These are phyloP conservation scores for Setaria viridis DNA, from an alignment of 202 grass and related monocot genomes.

Conservation along the genomic window DNA sequence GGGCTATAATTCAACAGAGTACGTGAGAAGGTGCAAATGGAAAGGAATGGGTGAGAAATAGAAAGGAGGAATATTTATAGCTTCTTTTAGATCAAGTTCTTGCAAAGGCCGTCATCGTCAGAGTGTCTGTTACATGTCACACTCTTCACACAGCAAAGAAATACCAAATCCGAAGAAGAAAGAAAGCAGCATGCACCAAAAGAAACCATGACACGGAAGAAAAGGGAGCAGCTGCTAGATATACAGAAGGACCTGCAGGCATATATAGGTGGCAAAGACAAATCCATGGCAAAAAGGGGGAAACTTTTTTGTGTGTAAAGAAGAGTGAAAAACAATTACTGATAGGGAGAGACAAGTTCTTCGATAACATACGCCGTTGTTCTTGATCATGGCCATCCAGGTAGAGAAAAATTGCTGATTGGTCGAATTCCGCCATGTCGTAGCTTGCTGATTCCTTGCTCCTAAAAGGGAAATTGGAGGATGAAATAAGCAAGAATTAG, in stretches of 20 bases:
- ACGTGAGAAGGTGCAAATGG: conserved; percentile 53
- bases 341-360: not conserved
- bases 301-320: not conserved
- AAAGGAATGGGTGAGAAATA: conserved; percentile 51
- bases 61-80: conserved; percentile 66
- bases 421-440: conserved; percentile 83
- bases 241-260: conserved; percentile 15
- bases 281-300: not conserved
- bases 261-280: conserved; percentile 25
- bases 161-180: conserved; percentile 46
- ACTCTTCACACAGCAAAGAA: conserved; percentile 36
- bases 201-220: conserved; percentile 1
- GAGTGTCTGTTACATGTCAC: conserved; percentile 57
- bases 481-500: conserved; percentile 45
- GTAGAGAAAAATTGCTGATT: conserved; percentile 71
- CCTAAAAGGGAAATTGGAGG: conserved; percentile 51
- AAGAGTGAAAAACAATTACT: not conserved
- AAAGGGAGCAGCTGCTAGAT: not conserved
- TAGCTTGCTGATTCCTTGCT: conserved; percentile 70
- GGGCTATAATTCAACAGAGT: conserved; percentile 53
- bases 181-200: conserved; percentile 16
- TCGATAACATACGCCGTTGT: conserved; percentile 59
- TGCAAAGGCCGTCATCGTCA: conserved; percentile 38
- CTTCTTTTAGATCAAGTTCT: conserved; percentile 61
- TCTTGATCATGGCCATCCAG: conserved; percentile 82